Evolutionary conservation across 768 basidiomycete species (phyloP).

Genomic region (Collybiopsis confluens): DNA sequence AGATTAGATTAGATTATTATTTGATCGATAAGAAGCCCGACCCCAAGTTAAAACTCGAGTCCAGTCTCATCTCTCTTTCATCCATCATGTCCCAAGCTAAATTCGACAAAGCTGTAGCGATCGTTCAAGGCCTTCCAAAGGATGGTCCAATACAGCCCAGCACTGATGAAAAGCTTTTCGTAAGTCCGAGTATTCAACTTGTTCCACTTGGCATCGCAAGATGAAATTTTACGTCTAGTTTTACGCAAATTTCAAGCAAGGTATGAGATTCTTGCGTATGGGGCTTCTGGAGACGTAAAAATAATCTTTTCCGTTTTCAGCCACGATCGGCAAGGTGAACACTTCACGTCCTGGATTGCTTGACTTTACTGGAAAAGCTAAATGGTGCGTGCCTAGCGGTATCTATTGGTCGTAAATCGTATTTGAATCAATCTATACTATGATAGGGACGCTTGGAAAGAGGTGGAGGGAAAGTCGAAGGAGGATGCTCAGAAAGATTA

Average conservation of each 20-base stretch:
- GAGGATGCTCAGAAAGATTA: constrained; percentile 74
- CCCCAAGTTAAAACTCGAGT: background rate
- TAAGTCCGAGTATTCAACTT: no score
- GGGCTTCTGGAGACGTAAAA: background rate
- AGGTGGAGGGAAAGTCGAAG: constrained; percentile 62
- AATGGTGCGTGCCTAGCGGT: no score
- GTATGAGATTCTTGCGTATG: constrained; percentile 30
- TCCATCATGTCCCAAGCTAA: constrained; percentile 61
- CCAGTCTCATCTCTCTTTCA: constrained; percentile 7
- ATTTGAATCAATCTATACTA: no score
- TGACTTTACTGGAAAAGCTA: constrained; percentile 85
- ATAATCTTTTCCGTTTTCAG: constrained; percentile 29
- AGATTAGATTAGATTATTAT: background rate
- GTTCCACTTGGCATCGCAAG: no score
- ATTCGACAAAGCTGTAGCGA: constrained; percentile 71
- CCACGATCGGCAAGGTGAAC: constrained; percentile 70
- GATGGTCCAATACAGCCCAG: constrained; percentile 78
- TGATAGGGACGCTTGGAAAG: constrained; percentile 90
- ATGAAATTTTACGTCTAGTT: constrained; percentile 47
- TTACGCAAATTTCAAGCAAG: constrained; percentile 94
- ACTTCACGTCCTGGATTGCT: constrained; percentile 65
- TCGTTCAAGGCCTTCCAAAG: constrained; percentile 67
- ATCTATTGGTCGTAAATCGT: no score
- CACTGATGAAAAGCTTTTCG: constrained; percentile 80
- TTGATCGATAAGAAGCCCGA: no score